Evolutionary conservation across 148 eudicot genomes (phyloP).

Genomic region (Oxyria digyna): DNA sequence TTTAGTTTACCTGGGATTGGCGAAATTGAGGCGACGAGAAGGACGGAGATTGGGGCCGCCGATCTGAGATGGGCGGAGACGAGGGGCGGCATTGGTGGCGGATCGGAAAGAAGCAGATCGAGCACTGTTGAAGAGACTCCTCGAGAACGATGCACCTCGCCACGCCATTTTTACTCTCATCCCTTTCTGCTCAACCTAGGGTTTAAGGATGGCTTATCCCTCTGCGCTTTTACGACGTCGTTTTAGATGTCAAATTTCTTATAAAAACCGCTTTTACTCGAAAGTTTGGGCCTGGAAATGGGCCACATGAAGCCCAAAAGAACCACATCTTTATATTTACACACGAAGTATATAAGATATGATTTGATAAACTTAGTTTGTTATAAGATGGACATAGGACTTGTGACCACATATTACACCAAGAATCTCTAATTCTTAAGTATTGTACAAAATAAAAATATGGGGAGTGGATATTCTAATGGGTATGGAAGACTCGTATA

Average conservation of each 20-base stretch:
- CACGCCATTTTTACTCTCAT: slow-evolving; percentile 15
- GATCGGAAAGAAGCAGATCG: slow-evolving; percentile 17
- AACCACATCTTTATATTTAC: too few species aligned
- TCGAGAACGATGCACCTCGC: slow-evolving; percentile 26
- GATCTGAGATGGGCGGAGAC: slow-evolving; percentile 17
- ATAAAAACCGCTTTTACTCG: too few species aligned
- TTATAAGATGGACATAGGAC: too few species aligned
- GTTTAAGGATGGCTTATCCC: neutral
- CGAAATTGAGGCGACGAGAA: slow-evolving; percentile 22
- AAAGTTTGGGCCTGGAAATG: neutral
- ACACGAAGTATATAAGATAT: too few species aligned
- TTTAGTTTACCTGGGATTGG: slow-evolving; percentile 18
- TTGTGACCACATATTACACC: too few species aligned
- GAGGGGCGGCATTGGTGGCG: slow-evolving; percentile 18
- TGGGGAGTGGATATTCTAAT: too few species aligned
- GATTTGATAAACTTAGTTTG: too few species aligned
- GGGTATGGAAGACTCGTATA: too few species aligned
- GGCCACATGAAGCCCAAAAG: neutral
- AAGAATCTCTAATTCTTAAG: too few species aligned
- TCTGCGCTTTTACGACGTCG: neutral
- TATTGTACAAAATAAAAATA: too few species aligned
- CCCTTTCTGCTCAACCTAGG: neutral
- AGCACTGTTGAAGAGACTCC: slow-evolving; percentile 25
- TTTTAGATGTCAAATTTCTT: neutral
- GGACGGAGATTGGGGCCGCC: slow-evolving; percentile 12